Conservation (phyloP, 768 basidiomycete genomes). For the Strobilomyces echinocephalus region DNA sequence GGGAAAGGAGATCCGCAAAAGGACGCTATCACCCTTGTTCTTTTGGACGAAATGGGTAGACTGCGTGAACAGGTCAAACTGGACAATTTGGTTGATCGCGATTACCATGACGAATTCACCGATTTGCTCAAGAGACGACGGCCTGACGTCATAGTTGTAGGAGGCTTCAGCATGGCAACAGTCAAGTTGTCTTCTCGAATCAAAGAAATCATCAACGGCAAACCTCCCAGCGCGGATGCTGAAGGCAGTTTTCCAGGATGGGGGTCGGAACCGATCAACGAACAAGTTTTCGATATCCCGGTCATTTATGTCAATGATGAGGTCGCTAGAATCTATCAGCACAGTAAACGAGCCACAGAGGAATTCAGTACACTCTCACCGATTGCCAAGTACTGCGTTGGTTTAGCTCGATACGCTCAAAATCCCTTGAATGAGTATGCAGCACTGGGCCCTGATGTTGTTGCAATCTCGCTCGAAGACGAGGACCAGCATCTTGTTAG, state of each 20-base stretch:
- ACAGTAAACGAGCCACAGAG: slow-evolving; percentile 76
- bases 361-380: slow-evolving; percentile 78
- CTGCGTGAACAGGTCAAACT: slow-evolving; percentile 86
- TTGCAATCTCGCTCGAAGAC: slow-evolving; percentile 78
- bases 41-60: slow-evolving; percentile 83
- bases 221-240: slow-evolving; percentile 21
- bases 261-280: slow-evolving; percentile 32
- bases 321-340: slow-evolving; percentile 90
- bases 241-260: slow-evolving; percentile 19
- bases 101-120: slow-evolving; percentile 66
- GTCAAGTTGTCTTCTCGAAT: slow-evolving; percentile 61
- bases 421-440: slow-evolving; percentile 94
- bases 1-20: slow-evolving; percentile 92
- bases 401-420: slow-evolving; percentile 88
- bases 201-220: slow-evolving; percentile 48
- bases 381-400: slow-evolving; percentile 88
- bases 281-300: slow-evolving; percentile 54
- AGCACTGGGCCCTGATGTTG: slow-evolving; percentile 80
- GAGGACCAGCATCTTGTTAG: slow-evolving; percentile 82
- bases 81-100: slow-evolving; percentile 76
- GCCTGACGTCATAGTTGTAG: slow-evolving; percentile 85
- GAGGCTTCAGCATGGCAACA: slow-evolving; percentile 84
- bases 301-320: slow-evolving; percentile 87
- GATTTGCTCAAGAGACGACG: slow-evolving; percentile 78
- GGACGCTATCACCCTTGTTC: slow-evolving; percentile 82